A percentile compares a stretch with the other conserved stretches of the same genome.
phyloP scores from a whole-genome alignment of 2,329 filamentous ascomycete species.

The Aspergillus alliaceus region DNA sequence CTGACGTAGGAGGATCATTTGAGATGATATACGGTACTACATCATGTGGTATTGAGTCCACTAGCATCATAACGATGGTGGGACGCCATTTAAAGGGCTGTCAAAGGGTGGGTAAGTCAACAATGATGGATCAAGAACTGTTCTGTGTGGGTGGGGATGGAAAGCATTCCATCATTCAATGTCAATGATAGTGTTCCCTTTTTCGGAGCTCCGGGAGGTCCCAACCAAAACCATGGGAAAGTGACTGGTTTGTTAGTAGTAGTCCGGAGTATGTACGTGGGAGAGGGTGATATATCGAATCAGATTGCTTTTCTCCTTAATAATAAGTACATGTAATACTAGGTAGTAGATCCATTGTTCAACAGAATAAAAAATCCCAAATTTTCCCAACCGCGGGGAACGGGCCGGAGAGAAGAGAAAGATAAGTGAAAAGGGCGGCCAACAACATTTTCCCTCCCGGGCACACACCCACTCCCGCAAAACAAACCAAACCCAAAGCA shows the following conservation, averaged over 20 bases:
- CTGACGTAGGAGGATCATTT: neutral
- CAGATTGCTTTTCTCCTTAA: no score
- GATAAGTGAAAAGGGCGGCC: conserved; percentile 19
- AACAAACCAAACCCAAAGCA: conserved; percentile 5
- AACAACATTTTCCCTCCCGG: conserved; percentile 39
- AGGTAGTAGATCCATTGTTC: neutral
- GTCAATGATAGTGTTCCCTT: neutral
- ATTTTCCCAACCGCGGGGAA: conserved; percentile 15
- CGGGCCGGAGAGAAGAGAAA: conserved; percentile 27
- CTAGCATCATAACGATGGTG: neutral
- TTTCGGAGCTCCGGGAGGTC: neutral
- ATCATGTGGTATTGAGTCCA: conserved; percentile 1
- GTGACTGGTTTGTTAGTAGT: no score
- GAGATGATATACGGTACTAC: neutral
- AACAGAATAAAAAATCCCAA: neutral
- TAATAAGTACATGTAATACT: neutral
- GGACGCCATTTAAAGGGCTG: neutral
- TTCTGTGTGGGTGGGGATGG: neutral
- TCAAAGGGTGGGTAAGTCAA: neutral
- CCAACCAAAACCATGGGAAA: no score
- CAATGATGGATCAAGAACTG: neutral
- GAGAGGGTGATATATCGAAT: no score
- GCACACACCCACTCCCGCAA: conserved; percentile 17
- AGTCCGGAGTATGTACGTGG: no score
- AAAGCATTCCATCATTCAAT: neutral